Percentiles rank a stretch among this genome's conserved stretches.
phyloP scores from a whole-genome alignment of 345 rosid genomes.

The Balakata baccata region DNA sequence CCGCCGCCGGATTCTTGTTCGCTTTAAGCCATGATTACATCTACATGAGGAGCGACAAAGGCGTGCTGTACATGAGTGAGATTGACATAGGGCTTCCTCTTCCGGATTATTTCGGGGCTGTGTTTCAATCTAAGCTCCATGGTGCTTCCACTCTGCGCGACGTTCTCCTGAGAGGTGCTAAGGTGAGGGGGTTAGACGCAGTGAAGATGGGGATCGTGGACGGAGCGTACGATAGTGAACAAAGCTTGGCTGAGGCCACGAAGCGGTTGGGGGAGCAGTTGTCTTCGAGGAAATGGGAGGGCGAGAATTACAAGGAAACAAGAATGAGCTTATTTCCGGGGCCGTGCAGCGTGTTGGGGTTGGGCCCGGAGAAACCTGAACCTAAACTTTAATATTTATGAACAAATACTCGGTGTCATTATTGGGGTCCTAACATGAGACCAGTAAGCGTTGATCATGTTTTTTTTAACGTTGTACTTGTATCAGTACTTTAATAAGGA shows the following conservation, averaged over 20 bases:
- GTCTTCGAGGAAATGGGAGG: constrained; percentile 51
- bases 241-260: constrained; percentile 41
- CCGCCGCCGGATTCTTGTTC: constrained; percentile 64
- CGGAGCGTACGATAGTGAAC: constrained; percentile 46
- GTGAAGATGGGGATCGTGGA: constrained; percentile 55
- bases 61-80: constrained; percentile 82
- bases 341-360: constrained; percentile 43
- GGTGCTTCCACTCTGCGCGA: constrained; percentile 47
- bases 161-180: constrained; percentile 46
- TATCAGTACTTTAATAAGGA: too few species aligned
- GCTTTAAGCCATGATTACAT: constrained; percentile 73
- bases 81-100: constrained; percentile 55
- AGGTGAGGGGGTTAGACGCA: constrained; percentile 64
- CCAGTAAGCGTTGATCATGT: too few species aligned
- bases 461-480: too few species aligned
- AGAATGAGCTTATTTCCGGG: constrained; percentile 75
- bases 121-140: constrained; percentile 48
- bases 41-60: constrained; percentile 59
- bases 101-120: constrained; percentile 55
- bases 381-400: constrained; percentile 34
- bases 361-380: constrained; percentile 19
- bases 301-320: constrained; percentile 61
- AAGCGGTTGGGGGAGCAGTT: constrained; percentile 48
- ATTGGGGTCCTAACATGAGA: too few species aligned
- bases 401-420: too few species aligned